Evolutionary conservation across 2,329 filamentous ascomycete genomes (phyloP), one percentile per base, ranked within the genome.

Genomic region (Hirsutella minnesotensis): DNA sequence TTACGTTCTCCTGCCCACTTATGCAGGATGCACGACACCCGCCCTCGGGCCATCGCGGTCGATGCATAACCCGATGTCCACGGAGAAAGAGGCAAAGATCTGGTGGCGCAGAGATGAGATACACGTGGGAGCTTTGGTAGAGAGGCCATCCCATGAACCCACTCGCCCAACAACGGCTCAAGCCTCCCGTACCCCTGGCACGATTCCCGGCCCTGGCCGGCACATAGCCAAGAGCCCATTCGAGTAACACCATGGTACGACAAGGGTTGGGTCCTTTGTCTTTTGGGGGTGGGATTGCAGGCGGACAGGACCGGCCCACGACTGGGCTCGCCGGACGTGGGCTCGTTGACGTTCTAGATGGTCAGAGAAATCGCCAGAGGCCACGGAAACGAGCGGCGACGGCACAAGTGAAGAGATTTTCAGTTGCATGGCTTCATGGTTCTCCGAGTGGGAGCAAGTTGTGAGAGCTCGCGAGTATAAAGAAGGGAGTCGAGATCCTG

Each of bases 301-400:
- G 13, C 34, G 31, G 39, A 27, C 45, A 39, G 21, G 15, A 35
- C n/a, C 33, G 4, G 12, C n/a, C n/a, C n/a, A n/a, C 15, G 2
- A 5, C 33, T 47, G 44, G 44, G 44, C 40, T 36, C 42, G 34
- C 38, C 33, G 38, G 29, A 33, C 39, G 53, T 53, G 48, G 33
- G 48, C 16, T 38, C 46, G 24, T 45, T 46, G 21, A 13, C 3
- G 15, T 27, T 41, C 20, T 19, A 15, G n/a, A 27, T 16, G 15
- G 33, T 3, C 33, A 19, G 33, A 35, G 33, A 35, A 35, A n/a
- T 27, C 24, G 24, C 24, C 24, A 27, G 35, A 37, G 35, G 19
- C 33, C 16, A 37, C 24, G 24, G 24, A 27, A 27, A 27, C 24
- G 12, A 12, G 12, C 24, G 35, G 16, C 35, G 19, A 19, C 4